phyloP scores from a whole-genome alignment of 768 basidiomycete species.

The Myochromella boudieri region DNA sequence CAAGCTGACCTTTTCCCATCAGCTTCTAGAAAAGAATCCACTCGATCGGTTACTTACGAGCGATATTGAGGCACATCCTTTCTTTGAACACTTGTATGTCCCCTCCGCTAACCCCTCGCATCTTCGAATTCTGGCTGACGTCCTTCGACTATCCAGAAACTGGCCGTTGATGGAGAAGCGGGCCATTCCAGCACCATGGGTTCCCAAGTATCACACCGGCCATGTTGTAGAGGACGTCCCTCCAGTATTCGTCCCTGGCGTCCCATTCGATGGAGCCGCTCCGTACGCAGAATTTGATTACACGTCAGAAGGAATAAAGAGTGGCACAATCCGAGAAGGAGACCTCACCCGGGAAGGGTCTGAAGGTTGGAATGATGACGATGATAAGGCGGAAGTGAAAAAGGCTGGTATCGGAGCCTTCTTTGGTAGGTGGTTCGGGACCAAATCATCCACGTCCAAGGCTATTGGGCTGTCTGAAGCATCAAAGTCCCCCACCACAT shows the following conservation, averaged over 20 bases:
- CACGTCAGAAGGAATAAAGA: neutral
- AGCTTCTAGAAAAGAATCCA: slow-evolving; percentile 16
- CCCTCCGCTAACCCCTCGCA: neutral
- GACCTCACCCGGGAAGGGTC: no score
- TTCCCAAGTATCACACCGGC: neutral
- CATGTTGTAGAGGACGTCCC: neutral
- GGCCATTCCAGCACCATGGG: slow-evolving; percentile 7
- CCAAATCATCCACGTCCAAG: no score
- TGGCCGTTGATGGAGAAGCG: slow-evolving; percentile 14
- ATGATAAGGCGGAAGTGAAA: no score
- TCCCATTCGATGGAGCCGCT: slow-evolving; percentile 1
- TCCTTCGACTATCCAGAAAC: slow-evolving; percentile 15
- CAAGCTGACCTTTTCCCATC: no score
- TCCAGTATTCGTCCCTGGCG: neutral
- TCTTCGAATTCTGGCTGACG: neutral
- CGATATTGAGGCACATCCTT: slow-evolving; percentile 8
- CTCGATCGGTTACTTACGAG: slow-evolving; percentile 7
- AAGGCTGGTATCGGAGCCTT: no score
- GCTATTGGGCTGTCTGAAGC: no score
- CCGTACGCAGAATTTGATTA: slow-evolving; percentile 9
- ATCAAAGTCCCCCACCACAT: no score
- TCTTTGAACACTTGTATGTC: slow-evolving; percentile 14
- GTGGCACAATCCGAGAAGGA: neutral
- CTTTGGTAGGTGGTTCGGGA: no score
- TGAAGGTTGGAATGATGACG: no score